Evolutionary conservation across 2,329 filamentous ascomycete species (phyloP).

Genomic region (Mycogone perniciosa): DNA sequence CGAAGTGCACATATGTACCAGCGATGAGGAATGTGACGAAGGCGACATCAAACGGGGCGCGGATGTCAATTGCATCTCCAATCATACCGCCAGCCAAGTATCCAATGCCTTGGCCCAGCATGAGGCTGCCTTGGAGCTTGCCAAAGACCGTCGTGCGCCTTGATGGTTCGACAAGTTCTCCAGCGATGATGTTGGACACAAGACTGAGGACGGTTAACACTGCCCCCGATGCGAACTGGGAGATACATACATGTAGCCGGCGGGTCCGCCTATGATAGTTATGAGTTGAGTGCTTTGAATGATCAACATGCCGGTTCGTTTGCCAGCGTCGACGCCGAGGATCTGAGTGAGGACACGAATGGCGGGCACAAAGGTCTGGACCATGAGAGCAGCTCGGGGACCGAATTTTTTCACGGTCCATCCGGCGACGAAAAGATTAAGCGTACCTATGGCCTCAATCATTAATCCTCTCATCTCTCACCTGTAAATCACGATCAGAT

Average conservation of each 20-base stretch:
- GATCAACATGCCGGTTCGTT: conserved; percentile 57
- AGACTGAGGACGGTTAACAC: conserved; percentile 30
- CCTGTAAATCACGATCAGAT: no score
- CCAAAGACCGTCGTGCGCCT: conserved; percentile 60
- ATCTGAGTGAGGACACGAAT: conserved; percentile 58
- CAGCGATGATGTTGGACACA: conserved; percentile 61
- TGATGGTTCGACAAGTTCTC: conserved; percentile 55
- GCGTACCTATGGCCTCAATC: conserved; percentile 29
- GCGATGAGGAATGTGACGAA: conserved; percentile 48
- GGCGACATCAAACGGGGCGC: conserved; percentile 58
- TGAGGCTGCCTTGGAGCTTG: conserved; percentile 57
- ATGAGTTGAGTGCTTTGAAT: conserved; percentile 63
- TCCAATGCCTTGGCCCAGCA: conserved; percentile 59
- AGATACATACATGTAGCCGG: conserved; percentile 53
- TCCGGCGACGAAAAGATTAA: conserved; percentile 62
- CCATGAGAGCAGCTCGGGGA: conserved; percentile 53
- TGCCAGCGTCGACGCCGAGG: conserved; percentile 56
- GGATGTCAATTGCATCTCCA: conserved; percentile 56
- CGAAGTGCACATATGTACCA: conserved; percentile 34
- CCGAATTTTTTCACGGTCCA: conserved; percentile 62
- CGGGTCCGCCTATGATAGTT: conserved; percentile 61
- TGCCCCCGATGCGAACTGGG: no score
- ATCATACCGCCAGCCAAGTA: conserved; percentile 60
- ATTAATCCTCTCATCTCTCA: neutral
- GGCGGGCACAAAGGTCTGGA: conserved; percentile 59